phyloP scores from a whole-genome alignment of 495 filamentous ascomycete genomes.

The Penicillium riverlandense region DNA sequence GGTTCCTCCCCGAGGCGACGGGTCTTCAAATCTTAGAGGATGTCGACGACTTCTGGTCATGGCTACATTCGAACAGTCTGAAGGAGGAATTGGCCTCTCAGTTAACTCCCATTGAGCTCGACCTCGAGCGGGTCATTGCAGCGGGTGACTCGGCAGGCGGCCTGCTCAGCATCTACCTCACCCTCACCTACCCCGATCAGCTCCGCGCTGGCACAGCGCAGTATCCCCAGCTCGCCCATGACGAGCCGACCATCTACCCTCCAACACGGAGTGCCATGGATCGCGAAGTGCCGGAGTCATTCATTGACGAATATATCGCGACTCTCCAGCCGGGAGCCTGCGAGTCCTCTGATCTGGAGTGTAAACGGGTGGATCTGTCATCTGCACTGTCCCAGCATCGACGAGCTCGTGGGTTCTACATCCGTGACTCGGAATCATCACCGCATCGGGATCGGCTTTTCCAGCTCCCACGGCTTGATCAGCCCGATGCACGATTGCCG shows the following conservation, averaged over 20 bases:
- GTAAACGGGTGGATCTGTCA: neutral
- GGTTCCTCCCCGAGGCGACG: constrained; percentile 38
- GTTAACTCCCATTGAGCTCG: constrained; percentile 3
- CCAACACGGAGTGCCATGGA: neutral
- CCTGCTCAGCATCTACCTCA: constrained; percentile 9
- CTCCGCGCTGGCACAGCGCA: constrained; percentile 10
- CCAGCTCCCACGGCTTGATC: constrained; percentile 9
- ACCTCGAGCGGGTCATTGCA: constrained; percentile 7
- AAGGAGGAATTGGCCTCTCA: neutral
- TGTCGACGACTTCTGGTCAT: constrained; percentile 36
- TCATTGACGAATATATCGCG: neutral
- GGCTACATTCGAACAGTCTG: constrained; percentile 19
- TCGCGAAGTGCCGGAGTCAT: neutral
- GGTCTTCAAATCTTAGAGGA: constrained; percentile 35
- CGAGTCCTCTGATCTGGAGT: neutral
- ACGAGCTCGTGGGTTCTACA: neutral
- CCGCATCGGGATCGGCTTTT: constrained; percentile 4
- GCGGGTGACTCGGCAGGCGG: constrained; percentile 14
- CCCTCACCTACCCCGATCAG: constrained; percentile 9
- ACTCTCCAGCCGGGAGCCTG: constrained; percentile 3
- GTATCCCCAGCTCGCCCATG: constrained; percentile 7
- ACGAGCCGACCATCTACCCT: neutral
- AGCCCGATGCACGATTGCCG: constrained; percentile 7
- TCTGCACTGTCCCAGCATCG: neutral
- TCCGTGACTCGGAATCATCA: constrained; percentile 1